Evolutionary conservation across 225 moss, liverwort and hornwort species (phyloP).

Genomic region (Bryum argenteum): DNA sequence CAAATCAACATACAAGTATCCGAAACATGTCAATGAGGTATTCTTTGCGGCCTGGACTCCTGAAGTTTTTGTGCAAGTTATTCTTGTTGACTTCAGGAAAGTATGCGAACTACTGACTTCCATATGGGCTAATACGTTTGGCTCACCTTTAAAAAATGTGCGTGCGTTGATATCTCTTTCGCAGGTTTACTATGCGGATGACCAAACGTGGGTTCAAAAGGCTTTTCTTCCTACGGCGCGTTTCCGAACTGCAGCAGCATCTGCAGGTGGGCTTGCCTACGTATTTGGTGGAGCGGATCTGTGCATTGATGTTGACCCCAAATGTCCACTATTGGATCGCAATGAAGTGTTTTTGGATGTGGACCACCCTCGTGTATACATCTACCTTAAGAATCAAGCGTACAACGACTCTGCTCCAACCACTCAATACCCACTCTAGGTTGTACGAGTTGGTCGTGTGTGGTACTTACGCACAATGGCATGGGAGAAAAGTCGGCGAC

Average conservation of each 20-base stretch:
- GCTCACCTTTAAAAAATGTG: neutral
- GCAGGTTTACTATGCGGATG: constrained; percentile 75
- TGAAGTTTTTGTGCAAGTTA: neutral
- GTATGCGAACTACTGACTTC: neutral
- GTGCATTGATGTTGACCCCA: constrained; percentile 29
- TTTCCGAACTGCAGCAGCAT: constrained; percentile 83
- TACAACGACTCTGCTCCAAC: constrained; percentile 67
- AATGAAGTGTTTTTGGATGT: constrained; percentile 83
- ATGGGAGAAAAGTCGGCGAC: neutral
- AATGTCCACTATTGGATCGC: constrained; percentile 50
- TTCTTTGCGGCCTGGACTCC: neutral
- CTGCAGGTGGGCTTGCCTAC: constrained; percentile 70
- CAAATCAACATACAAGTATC: constrained; percentile 53
- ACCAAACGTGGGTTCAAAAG: constrained; percentile 88
- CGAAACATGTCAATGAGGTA: constrained; percentile 96
- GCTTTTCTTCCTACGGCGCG: constrained; percentile 93
- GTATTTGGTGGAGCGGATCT: constrained; percentile 80
- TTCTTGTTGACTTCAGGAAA: neutral
- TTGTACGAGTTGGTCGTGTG: neutral
- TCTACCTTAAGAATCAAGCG: constrained; percentile 76
- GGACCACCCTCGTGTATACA: constrained; percentile 90
- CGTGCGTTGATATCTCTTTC: neutral
- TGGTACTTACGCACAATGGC: neutral
- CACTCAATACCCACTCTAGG: constrained; percentile 72
- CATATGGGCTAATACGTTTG: neutral